phyloP scores from a whole-genome alignment of 768 basidiomycete species.

The Pleurotus ostreatus region DNA sequence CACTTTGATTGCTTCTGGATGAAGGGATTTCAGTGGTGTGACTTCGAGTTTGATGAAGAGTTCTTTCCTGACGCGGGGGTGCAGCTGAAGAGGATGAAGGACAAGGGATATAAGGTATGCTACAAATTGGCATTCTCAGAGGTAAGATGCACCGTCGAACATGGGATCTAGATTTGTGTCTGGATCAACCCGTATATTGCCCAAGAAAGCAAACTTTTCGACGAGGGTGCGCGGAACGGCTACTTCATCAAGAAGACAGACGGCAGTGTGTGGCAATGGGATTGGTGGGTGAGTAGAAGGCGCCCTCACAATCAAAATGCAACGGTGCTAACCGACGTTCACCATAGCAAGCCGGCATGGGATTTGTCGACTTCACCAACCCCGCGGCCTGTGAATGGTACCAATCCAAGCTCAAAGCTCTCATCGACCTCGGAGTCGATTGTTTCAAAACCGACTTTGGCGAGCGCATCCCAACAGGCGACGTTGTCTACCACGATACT shows the following conservation, averaged over 20 bases:
- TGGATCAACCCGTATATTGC: slow-evolving; percentile 43
- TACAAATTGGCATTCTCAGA: slow-evolving; percentile 9
- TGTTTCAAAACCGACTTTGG: slow-evolving; percentile 35
- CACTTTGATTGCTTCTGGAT: slow-evolving; percentile 46
- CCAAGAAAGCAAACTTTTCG: slow-evolving; percentile 35
- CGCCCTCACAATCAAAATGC: too few species aligned
- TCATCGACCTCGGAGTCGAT: slow-evolving; percentile 40
- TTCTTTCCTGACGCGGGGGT: slow-evolving; percentile 41
- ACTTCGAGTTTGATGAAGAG: slow-evolving; percentile 42
- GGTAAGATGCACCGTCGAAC: background rate
- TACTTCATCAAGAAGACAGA: slow-evolving; percentile 44
- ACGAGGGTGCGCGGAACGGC: slow-evolving; percentile 35
- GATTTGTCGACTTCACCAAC: slow-evolving; percentile 40
- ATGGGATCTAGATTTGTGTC: slow-evolving; percentile 18
- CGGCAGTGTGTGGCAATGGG: slow-evolving; percentile 35
- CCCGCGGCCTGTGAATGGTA: slow-evolving; percentile 44
- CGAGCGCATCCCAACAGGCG: slow-evolving; percentile 36
- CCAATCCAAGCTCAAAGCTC: slow-evolving; percentile 28
- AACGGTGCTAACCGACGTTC: background rate
- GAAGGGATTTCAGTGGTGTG: slow-evolving; percentile 32
- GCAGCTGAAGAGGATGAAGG: slow-evolving; percentile 29
- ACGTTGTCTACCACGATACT: slow-evolving; percentile 24
- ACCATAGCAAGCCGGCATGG: slow-evolving; percentile 35
- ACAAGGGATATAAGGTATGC: slow-evolving; percentile 36
- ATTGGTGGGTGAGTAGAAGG: slow-evolving; percentile 27